Conservation (phyloP, 306 rosid genomes). For the Alnus glutinosa region DNA sequence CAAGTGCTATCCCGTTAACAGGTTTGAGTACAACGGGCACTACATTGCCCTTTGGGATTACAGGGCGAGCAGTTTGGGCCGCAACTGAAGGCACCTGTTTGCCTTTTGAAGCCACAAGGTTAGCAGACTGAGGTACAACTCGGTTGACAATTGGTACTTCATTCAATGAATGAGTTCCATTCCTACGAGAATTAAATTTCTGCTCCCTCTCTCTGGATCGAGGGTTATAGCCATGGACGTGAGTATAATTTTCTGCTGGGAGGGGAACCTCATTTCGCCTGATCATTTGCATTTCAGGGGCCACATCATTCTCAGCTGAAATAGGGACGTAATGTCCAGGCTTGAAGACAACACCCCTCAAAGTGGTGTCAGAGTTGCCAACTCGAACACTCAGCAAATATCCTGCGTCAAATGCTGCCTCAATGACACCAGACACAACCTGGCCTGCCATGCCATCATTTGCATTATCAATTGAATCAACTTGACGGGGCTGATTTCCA, state of each 20-base stretch:
- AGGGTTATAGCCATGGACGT: slow-evolving; percentile 39
- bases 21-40: slow-evolving; percentile 64
- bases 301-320: slow-evolving; percentile 78
- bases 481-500: slow-evolving; percentile 55
- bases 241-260: slow-evolving; percentile 39
- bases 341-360: slow-evolving; percentile 87
- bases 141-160: slow-evolving; percentile 45
- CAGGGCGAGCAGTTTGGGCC: slow-evolving; percentile 38
- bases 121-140: slow-evolving; percentile 40
- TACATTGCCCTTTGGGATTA: slow-evolving; percentile 44
- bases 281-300: slow-evolving; percentile 79
- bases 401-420: slow-evolving; percentile 92
- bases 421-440: slow-evolving; percentile 76
- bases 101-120: slow-evolving; percentile 38
- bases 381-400: slow-evolving; percentile 80
- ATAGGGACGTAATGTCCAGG: slow-evolving; percentile 79
- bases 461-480: slow-evolving; percentile 37
- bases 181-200: slow-evolving; percentile 33
- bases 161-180: slow-evolving; percentile 32
- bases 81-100: slow-evolving; percentile 34
- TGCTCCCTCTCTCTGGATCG: slow-evolving; percentile 51
- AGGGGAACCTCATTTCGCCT: slow-evolving; percentile 58
- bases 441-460: slow-evolving; percentile 62
- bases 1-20: slow-evolving; percentile 42
- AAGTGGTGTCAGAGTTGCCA: slow-evolving; percentile 62